Conservation (phyloP, 371 early-diverging fungal genomes). For the Apophysomyces elegans region DNA sequence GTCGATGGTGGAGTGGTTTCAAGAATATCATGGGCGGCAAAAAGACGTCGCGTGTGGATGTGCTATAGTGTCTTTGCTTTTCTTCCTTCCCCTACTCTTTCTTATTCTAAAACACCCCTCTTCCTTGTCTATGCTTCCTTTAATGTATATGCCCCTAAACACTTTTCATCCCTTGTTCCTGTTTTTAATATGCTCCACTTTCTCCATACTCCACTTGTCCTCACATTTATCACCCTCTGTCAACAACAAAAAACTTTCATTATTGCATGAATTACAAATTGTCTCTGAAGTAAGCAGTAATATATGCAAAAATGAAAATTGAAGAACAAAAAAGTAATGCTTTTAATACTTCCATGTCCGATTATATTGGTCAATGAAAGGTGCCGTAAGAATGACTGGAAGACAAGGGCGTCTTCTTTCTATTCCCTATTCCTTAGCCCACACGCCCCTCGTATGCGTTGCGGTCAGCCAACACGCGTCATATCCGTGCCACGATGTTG, state of each 20-base stretch:
- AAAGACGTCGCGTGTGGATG: constrained; percentile 49
- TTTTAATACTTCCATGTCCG: not conserved
- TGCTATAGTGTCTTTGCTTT: constrained; percentile 28
- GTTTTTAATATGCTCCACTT: constrained; percentile 12
- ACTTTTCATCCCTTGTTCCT: not conserved
- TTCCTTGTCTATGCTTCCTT: constrained; percentile 1
- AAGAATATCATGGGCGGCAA: constrained; percentile 45
- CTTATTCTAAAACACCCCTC: not conserved
- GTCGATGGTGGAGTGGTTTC: constrained; percentile 52
- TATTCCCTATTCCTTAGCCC: not conserved
- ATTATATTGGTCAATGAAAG: not conserved
- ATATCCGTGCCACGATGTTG: constrained; percentile 1
- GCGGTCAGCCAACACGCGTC: not conserved
- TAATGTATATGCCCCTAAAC: constrained; percentile 5
- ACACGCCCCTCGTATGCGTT: not conserved
- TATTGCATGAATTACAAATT: constrained; percentile 6
- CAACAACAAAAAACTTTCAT: not conserved
- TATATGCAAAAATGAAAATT: not conserved
- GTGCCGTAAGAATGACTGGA: too few species aligned
- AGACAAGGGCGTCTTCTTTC: too few species aligned
- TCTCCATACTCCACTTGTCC: not conserved
- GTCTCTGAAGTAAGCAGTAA: not conserved
- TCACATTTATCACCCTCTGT: not conserved
- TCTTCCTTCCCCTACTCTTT: not conserved
- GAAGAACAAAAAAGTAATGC: not conserved